These are phyloP conservation scores for Talaromyces sp. DNA, from an alignment of 2,329 filamentous ascomycete species.

Conservation along the genomic window DNA sequence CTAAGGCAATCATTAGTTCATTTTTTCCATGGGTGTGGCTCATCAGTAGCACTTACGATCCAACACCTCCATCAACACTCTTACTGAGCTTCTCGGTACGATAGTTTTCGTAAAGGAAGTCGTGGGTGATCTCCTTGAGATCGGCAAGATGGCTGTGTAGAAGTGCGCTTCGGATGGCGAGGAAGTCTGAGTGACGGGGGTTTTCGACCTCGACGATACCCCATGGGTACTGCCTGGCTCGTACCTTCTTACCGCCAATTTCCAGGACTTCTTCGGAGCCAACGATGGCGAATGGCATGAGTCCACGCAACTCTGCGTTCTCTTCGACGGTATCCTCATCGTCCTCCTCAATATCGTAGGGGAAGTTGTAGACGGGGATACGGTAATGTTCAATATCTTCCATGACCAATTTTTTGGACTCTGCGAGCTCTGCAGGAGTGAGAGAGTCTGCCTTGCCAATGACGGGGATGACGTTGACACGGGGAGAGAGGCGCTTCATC, in stretches of 20 bases:
- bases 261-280: constrained; percentile 94
- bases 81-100: constrained; percentile 99
- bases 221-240: constrained; percentile 97
- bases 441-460: constrained; percentile 98
- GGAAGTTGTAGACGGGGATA: constrained; percentile 99
- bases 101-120: constrained; percentile 99
- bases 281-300: constrained; percentile 99
- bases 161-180: constrained; percentile 92
- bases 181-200: constrained; percentile 96
- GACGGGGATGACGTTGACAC: constrained; percentile 97
- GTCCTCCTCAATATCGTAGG: constrained; percentile 98
- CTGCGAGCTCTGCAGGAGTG: constrained; percentile 90
- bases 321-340: constrained; percentile 99
- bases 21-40: constrained; percentile 17
- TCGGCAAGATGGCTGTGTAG: constrained; percentile 97
- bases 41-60: constrained; percentile 65
- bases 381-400: constrained; percentile 99
- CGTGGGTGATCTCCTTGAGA: constrained; percentile 98
- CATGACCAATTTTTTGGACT: constrained; percentile 99
- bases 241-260: constrained; percentile 85
- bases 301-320: constrained; percentile 91
- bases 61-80: constrained; percentile 80
- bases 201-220: constrained; percentile 99
- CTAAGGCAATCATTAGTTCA: constrained; percentile 29
- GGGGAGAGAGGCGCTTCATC: constrained; percentile 97